Evolutionary conservation across 495 filamentous ascomycete genomes (phyloP).

Genomic region (Oidiodendron maius): DNA sequence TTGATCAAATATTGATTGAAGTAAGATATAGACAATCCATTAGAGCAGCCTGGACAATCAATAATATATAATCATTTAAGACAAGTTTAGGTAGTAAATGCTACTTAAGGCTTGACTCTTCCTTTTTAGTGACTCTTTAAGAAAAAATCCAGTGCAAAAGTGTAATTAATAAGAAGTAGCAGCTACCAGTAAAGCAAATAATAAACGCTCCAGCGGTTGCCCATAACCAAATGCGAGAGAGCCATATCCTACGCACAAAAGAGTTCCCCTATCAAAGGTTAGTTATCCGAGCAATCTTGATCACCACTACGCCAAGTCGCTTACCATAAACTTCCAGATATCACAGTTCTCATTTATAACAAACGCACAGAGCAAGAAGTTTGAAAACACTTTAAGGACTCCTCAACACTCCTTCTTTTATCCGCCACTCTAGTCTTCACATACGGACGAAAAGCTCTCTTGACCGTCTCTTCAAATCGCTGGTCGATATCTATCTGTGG

Average conservation of each 20-base stretch:
- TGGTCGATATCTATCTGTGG: conserved; percentile 95
- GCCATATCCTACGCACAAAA: not conserved
- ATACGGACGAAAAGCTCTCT: conserved; percentile 61
- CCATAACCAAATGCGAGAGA: conserved; percentile 3
- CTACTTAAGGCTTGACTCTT: too few species aligned
- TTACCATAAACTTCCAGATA: conserved; percentile 3
- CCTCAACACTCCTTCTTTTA: not conserved
- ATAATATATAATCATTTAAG: too few species aligned
- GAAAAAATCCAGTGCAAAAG: too few species aligned
- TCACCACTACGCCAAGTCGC: not conserved
- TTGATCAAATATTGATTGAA: too few species aligned
- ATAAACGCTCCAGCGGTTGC: not conserved
- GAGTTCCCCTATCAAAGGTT: not conserved
- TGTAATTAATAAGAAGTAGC: not conserved
- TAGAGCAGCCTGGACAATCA: too few species aligned
- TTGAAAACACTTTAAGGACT: conserved; percentile 2
- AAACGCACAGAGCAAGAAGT: conserved; percentile 2
- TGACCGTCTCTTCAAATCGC: conserved; percentile 90
- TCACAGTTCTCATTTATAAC: conserved; percentile 4
- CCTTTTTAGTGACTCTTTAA: too few species aligned
- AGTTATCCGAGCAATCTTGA: not conserved
- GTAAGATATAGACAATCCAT: too few species aligned
- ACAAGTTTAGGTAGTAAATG: too few species aligned
- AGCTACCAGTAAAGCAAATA: not conserved
- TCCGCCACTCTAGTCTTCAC: not conserved